Evolutionary conservation across 306 rosid species (phyloP).

Genomic region (Lathyrus sativus): DNA sequence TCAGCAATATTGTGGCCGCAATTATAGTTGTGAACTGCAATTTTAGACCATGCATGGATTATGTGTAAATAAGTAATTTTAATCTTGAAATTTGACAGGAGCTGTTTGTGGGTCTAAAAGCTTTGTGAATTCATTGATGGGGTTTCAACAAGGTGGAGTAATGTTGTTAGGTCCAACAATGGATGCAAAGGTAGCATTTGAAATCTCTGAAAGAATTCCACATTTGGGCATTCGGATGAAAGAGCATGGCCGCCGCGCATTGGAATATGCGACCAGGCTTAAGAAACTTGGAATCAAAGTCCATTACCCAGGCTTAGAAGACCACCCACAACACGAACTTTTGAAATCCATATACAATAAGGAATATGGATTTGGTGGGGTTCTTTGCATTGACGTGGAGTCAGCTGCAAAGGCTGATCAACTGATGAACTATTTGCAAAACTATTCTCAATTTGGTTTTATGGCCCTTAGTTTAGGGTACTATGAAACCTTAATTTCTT

Average conservation of each 20-base stretch:
- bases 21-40: too few species aligned
- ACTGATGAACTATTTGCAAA: slow-evolving; percentile 66
- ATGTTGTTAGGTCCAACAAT: slow-evolving; percentile 88
- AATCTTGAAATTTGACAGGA: slow-evolving; percentile 42
- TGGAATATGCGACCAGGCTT: slow-evolving; percentile 61
- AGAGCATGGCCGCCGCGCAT: slow-evolving; percentile 67
- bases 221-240: slow-evolving; percentile 68
- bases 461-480: slow-evolving; percentile 89
- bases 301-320: slow-evolving; percentile 77
- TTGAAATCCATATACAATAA: slow-evolving; percentile 57
- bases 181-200: slow-evolving; percentile 89
- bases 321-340: slow-evolving; percentile 68
- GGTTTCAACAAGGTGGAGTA: slow-evolving; percentile 68
- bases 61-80: too few species aligned
- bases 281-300: slow-evolving; percentile 66
- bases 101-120: slow-evolving; percentile 75
- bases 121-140: slow-evolving; percentile 81
- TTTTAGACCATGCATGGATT: too few species aligned
- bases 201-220: slow-evolving; percentile 80
- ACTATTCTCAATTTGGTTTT: slow-evolving; percentile 66
- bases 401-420: slow-evolving; percentile 71
- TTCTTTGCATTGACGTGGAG: slow-evolving; percentile 79
- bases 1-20: too few species aligned
- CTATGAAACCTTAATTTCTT: slow-evolving; percentile 87
- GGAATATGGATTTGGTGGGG: slow-evolving; percentile 77